Evolutionary conservation across 2,329 filamentous ascomycete species (phyloP).

Genomic region (Mollisiaceae sp.): DNA sequence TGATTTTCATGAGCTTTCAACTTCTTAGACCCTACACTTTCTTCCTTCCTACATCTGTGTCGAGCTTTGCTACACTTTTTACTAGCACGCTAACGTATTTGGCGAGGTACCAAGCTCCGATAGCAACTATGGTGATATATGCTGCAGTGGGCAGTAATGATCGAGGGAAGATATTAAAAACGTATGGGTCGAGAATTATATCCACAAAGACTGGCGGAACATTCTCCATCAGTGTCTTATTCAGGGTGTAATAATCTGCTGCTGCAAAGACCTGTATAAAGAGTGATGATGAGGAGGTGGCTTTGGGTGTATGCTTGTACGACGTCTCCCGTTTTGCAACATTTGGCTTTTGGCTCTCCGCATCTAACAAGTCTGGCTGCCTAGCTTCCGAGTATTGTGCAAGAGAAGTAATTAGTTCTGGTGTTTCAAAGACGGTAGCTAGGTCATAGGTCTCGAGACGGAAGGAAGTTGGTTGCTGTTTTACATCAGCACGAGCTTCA

Average conservation of each 20-base stretch:
- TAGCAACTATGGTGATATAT: conserved; percentile 69
- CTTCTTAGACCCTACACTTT: conserved; percentile 15
- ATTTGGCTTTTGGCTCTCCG: conserved; percentile 26
- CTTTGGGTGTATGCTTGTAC: conserved; percentile 22
- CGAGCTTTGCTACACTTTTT: conserved; percentile 18
- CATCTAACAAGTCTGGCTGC: conserved; percentile 42
- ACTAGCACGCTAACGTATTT: conserved; percentile 38
- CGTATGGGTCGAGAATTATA: conserved; percentile 83
- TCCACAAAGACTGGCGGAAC: conserved; percentile 80
- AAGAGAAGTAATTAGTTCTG: conserved; percentile 69
- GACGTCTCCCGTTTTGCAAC: conserved; percentile 13
- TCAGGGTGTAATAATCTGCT: conserved; percentile 83
- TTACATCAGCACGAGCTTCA: conserved; percentile 26
- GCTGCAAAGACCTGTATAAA: conserved; percentile 72
- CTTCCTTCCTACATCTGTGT: conserved; percentile 28
- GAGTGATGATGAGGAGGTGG: conserved; percentile 35
- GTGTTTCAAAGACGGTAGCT: conserved; percentile 62
- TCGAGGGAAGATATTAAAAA: conserved; percentile 78
- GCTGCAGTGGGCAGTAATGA: conserved; percentile 75
- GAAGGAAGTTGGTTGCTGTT: conserved; percentile 86
- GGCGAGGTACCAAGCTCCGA: conserved; percentile 41
- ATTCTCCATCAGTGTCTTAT: conserved; percentile 74
- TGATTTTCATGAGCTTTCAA: conserved; percentile 9
- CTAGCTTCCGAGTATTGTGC: conserved; percentile 62
- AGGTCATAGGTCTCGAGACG: conserved; percentile 69